phyloP scores from a whole-genome alignment of 768 basidiomycete genomes.

The Terana coerulea region DNA sequence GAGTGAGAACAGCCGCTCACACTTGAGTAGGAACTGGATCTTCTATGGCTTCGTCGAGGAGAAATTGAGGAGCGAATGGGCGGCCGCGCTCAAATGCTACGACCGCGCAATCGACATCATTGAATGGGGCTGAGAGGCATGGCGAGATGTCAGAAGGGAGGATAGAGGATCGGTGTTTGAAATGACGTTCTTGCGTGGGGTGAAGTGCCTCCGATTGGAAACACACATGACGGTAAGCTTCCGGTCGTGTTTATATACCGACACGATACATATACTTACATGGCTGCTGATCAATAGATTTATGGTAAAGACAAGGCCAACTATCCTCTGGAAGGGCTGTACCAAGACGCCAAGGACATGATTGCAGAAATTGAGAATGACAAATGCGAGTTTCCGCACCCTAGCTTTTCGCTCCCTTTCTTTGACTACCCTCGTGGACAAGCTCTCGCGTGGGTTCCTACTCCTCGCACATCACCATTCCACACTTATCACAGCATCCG shows the following conservation, averaged over 20 bases:
- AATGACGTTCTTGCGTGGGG: slow-evolving; percentile 36
- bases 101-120: slow-evolving; percentile 30
- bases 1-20: no score
- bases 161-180: slow-evolving; percentile 42
- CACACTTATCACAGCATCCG: no score
- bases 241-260: no score
- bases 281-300: no score
- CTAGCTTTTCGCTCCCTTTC: no score
- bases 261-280: no score
- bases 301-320: no score
- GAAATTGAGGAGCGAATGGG: neutral
- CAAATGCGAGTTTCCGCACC: no score
- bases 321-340: neutral
- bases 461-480: no score
- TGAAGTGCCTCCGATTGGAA: slow-evolving; percentile 33
- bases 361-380: neutral
- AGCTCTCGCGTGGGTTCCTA: neutral
- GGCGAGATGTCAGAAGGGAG: slow-evolving; percentile 32
- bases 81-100: slow-evolving; percentile 9
- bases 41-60: neutral
- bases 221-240: no score
- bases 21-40: no score
- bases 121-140: slow-evolving; percentile 37
- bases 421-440: neutral
- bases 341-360: neutral